These are phyloP conservation scores for Bauhinia variegata DNA, from an alignment of 306 rosid genomes.

Conservation along the genomic window DNA sequence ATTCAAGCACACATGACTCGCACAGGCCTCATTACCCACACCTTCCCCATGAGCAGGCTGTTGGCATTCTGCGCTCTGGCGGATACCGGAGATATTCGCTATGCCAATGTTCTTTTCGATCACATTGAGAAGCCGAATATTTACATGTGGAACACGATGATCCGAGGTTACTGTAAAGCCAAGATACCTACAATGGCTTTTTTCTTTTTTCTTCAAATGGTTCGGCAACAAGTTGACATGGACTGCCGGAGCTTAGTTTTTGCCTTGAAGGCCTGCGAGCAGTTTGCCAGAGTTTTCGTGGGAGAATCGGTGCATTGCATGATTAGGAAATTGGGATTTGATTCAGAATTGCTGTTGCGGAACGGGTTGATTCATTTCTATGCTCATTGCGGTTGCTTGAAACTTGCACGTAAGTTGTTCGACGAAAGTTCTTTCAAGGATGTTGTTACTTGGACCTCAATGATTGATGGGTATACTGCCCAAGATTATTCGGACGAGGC, in stretches of 20 bases:
- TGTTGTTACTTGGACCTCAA: slow-evolving; percentile 84
- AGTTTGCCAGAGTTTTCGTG: background rate
- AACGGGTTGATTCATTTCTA: slow-evolving; percentile 71
- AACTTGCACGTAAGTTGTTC: slow-evolving; percentile 60
- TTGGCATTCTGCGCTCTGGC: slow-evolving; percentile 82
- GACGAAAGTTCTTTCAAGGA: slow-evolving; percentile 63
- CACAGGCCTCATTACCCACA: slow-evolving; percentile 59
- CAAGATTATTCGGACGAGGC: slow-evolving; percentile 51
- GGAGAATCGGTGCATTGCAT: slow-evolving; percentile 58
- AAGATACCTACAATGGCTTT: slow-evolving; percentile 47
- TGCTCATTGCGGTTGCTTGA: slow-evolving; percentile 43
- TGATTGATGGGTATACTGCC: slow-evolving; percentile 70
- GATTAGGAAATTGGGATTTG: slow-evolving; percentile 61
- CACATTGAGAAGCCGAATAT: slow-evolving; percentile 60
- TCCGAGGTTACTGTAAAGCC: slow-evolving; percentile 57
- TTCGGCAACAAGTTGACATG: slow-evolving; percentile 40
- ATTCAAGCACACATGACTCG: slow-evolving; percentile 78
- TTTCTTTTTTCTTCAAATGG: slow-evolving; percentile 52
- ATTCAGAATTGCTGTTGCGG: slow-evolving; percentile 51
- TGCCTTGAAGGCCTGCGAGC: slow-evolving; percentile 60
- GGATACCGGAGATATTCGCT: slow-evolving; percentile 53
- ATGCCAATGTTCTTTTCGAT: slow-evolving; percentile 52
- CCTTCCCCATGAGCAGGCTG: slow-evolving; percentile 69
- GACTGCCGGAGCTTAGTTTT: slow-evolving; percentile 64
- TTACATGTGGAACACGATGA: slow-evolving; percentile 83